A percentile compares a stretch with the other conserved stretches of the same genome.
Evolutionary conservation across 345 rosid species (phyloP).

Genomic region (Durio zibethinus): DNA sequence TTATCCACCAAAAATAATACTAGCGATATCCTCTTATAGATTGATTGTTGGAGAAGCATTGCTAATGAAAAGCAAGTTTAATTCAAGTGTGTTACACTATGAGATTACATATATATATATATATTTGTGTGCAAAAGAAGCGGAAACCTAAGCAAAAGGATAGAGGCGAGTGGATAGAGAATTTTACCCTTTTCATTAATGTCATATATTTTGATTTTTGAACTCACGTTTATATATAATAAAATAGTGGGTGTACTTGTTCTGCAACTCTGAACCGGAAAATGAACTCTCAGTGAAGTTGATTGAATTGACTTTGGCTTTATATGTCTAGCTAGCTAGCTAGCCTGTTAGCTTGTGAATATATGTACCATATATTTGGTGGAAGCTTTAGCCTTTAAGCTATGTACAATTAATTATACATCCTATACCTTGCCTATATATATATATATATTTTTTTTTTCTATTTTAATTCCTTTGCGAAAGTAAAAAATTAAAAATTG

Average conservation of each 20-base stretch:
- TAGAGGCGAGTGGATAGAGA: too few relatives aligned
- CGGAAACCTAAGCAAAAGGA: too few relatives aligned
- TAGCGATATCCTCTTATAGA: neutral
- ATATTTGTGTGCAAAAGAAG: too few relatives aligned
- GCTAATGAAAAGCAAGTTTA: too few relatives aligned
- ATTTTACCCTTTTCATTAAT: too few relatives aligned
- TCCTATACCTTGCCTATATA: neutral
- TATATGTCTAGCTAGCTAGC: neutral
- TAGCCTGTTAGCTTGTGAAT: neutral
- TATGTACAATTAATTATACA: neutral
- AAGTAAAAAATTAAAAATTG: neutral
- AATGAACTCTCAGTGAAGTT: neutral
- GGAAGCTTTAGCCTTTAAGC: neutral
- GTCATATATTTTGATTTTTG: neutral
- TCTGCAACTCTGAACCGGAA: conserved; percentile 2
- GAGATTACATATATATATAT: too few relatives aligned
- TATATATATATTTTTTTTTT: neutral
- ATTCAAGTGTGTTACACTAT: too few relatives aligned
- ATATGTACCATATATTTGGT: neutral
- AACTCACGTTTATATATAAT: too few relatives aligned
- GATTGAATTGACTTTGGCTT: neutral
- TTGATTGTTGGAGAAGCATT: neutral
- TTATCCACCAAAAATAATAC: neutral
- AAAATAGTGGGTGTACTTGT: neutral
- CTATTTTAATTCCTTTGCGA: neutral